Evolutionary conservation across 441 rosid genomes (phyloP), one percentile per base, ranked within the genome.

Genomic region (Aleurites moluccanus): DNA sequence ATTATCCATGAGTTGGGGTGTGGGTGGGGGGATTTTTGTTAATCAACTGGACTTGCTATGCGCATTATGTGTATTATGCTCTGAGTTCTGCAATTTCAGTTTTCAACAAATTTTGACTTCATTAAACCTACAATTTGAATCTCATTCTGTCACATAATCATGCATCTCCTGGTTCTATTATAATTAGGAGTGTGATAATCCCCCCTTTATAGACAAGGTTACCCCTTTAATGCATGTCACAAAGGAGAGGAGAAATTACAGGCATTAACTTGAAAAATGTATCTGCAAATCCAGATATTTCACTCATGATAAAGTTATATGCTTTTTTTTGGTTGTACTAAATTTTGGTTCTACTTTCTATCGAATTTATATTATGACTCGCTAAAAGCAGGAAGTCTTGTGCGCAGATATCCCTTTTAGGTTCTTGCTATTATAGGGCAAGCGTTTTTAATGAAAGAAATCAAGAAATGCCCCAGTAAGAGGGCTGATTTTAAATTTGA

Each of bases 91-190:
- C 56, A 67, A 40, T 68, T 77, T 77, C 67, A 53, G 72, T 73
- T 83, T 73, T 67, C 56, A 65, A 77, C 74, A 85, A 83, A 80
- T 87, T 86, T 86, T 86, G 84, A 79, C 84, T 75, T 63, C n/a
- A 73, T 67, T 55, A 60, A 67, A 77, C 76, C 55, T 47, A 27
- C 10, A 75, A 53, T 77, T 53, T 63, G 18, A 66, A 45, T 55
- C 60, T n/a, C 16, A 57, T 38, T 53, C 61, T 65, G 78, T 49
- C 50, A 60, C 73, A 15, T 23, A 47, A 38, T 75, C 69, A 25
- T 65, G 56, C 42, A 18, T 67, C 47, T 23, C 57, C 28, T 20
- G 13, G 62, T 45, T 60, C 59, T 59, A 3, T 55, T 27, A 61
- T 42, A 21, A 65, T 23, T 50, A 55, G 53, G 64, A 56, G 67